Evolutionary conservation across 495 filamentous ascomycete genomes (phyloP).

Genomic region (Podospora australis): DNA sequence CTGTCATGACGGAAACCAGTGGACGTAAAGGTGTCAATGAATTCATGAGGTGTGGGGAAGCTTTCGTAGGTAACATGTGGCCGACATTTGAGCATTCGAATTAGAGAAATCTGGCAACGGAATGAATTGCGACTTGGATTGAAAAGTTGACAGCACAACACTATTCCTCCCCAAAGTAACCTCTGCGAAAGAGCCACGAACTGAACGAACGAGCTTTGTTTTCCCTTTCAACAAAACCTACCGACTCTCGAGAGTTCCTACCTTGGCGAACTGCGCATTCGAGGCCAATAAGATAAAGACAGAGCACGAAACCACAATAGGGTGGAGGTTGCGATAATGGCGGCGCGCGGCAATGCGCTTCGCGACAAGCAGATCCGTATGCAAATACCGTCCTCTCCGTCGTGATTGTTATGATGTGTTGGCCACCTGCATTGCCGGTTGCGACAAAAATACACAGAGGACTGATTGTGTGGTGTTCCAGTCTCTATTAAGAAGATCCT

Average conservation of each 20-base stretch:
- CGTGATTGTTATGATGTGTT: background rate
- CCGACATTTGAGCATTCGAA: background rate
- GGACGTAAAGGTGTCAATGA: conserved; percentile 15
- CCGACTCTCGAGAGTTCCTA: too few species aligned
- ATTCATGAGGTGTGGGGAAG: conserved; percentile 13
- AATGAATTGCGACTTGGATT: background rate
- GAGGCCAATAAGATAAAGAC: background rate
- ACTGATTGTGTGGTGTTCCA: conserved; percentile 43
- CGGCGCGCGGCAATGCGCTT: conserved; percentile 65
- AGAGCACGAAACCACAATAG: background rate
- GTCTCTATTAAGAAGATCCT: conserved; percentile 93
- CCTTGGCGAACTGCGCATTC: too few species aligned
- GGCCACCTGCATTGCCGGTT: background rate
- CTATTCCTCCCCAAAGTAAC: too few species aligned
- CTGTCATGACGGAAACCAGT: background rate
- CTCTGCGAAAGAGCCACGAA: too few species aligned
- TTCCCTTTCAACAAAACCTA: too few species aligned
- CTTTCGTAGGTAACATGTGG: conserved; percentile 13
- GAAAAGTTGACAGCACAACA: background rate
- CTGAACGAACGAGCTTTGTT: too few species aligned
- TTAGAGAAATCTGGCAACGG: background rate
- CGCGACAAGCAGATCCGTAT: conserved; percentile 94
- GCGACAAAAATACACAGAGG: too few species aligned
- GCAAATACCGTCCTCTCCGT: conserved; percentile 3
- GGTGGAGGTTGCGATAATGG: conserved; percentile 10